These are phyloP conservation scores for Arthrobotrys megalospora DNA, from an alignment of 2,329 filamentous ascomycete genomes.

Conservation along the genomic window DNA sequence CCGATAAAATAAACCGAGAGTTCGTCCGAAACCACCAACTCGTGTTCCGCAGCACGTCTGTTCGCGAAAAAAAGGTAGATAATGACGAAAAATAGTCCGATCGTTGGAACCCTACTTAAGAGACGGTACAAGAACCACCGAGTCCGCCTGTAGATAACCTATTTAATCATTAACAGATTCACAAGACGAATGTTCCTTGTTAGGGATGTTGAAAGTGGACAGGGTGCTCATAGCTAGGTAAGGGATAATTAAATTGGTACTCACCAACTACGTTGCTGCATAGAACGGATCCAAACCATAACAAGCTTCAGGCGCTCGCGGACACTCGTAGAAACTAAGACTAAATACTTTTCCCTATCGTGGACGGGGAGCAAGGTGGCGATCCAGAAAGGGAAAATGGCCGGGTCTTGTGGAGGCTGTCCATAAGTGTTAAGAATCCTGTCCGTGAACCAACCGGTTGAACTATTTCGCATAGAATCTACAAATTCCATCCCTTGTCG, in stretches of 20 bases:
- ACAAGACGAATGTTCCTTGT: not conserved
- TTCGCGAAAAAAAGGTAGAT: constrained; percentile 39
- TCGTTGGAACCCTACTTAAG: constrained; percentile 21
- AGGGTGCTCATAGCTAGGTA: not conserved
- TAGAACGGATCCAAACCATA: constrained; percentile 81
- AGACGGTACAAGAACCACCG: constrained; percentile 46
- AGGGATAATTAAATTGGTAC: constrained; percentile 64
- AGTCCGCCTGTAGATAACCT: constrained; percentile 47
- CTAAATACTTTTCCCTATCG: constrained; percentile 82
- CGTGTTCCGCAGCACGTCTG: not conserved
- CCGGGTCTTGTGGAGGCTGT: constrained; percentile 81
- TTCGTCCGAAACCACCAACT: not conserved
- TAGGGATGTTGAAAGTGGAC: not conserved
- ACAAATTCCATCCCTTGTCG: constrained; percentile 78
- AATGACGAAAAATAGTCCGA: constrained; percentile 23
- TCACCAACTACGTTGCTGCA: constrained; percentile 81
- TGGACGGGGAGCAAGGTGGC: constrained; percentile 83
- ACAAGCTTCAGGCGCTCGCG: constrained; percentile 86
- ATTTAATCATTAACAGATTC: constrained; percentile 54
- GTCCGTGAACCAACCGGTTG: constrained; percentile 81
- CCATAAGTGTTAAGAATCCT: constrained; percentile 82
- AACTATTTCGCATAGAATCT: constrained; percentile 76
- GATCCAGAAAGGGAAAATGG: constrained; percentile 90
- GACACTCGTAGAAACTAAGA: constrained; percentile 82
- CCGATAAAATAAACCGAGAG: constrained; percentile 37